Evolutionary conservation across 1,284 basidiomycete species (phyloP), one percentile per base, ranked within the genome.

Genomic region (Erythrobasidium hasegawianum): DNA sequence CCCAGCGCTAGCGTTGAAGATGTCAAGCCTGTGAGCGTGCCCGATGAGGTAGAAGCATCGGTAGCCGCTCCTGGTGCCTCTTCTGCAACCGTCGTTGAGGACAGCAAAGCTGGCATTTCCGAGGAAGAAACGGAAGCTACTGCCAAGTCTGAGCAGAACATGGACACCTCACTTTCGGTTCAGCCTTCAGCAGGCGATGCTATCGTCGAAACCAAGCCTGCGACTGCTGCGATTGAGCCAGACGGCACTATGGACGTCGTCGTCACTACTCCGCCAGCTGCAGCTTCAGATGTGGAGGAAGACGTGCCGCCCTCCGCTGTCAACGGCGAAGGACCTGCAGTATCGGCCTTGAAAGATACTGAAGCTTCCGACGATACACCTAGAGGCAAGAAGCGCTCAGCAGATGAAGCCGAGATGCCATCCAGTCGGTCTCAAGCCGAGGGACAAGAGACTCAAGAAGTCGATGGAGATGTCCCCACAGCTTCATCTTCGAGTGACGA

Each of bases 311-410:
- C 47, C 38, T 49, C 62, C n/a, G 40, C 41, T 11, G 47, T 57
- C 1, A 59, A 68, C 57, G 61, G 54, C 38, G 24, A 14, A 20
- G 69, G 67, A 58, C 57, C 70, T 27, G 59, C 65, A 54, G 40
- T 50, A 52, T 16, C 67, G 14, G 57, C 55, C 18, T 38, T 40
- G 26, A 54, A 64, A 20, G 70, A 57, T 3, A 24, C 66, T 22
- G 65, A 65, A n/a, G 27, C 54, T 10, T 47, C 58, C 7, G 75
- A 77, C 55, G 76, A 74, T 72, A 76, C 75, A 56, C 76, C 78
- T n/a, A 75, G 76, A 8, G 85, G 86, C 50, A 77, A 79, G 65
- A 94, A 95, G 80, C 85, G 90, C 29, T 86, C 84, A 72, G 82
- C 83, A 54, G 84, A 86, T 26, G 85, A 80, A 41, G 70, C 70